phyloP scores from a whole-genome alignment of 2,329 filamentous ascomycete genomes.

The Penicillium glabrum region DNA sequence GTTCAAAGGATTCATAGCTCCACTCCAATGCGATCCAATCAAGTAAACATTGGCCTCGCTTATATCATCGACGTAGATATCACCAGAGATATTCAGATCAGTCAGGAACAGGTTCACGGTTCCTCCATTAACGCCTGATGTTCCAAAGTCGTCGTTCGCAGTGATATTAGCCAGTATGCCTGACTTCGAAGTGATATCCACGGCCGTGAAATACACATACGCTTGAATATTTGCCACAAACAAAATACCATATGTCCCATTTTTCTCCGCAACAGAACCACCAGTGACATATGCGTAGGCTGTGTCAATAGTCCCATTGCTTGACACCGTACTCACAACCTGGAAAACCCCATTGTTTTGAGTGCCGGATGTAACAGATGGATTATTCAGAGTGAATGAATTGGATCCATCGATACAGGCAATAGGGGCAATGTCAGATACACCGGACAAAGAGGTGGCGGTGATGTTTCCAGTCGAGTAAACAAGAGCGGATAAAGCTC shows the following conservation, averaged over 20 bases:
- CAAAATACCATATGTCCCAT: constrained; percentile 1
- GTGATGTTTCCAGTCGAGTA: constrained; percentile 9
- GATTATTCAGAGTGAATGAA: constrained; percentile 3
- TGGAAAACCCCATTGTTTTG: constrained; percentile 6
- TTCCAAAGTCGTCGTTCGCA: not conserved
- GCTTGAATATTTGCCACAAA: constrained; percentile 5
- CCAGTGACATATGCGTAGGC: constrained; percentile 7
- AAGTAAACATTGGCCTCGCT: constrained; percentile 1
- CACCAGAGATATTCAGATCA: not conserved
- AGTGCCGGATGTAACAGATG: not conserved
- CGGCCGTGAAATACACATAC: constrained; percentile 1
- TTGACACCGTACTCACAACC: constrained; percentile 1
- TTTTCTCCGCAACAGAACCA: constrained; percentile 2
- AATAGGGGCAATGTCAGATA: constrained; percentile 1
- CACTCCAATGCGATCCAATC: constrained; percentile 1
- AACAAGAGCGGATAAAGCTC: constrained; percentile 1
- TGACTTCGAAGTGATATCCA: not conserved
- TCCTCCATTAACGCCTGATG: not conserved
- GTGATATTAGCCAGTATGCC: constrained; percentile 1
- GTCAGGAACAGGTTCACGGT: not conserved
- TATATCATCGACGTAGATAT: constrained; percentile 5
- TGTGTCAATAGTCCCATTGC: not conserved
- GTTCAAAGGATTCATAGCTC: not conserved
- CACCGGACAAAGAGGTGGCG: not conserved
- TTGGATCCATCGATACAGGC: constrained; percentile 7